Evolutionary conservation across 371 early-diverging fungal genomes (phyloP).

Genomic region (Haplosporangium sp.): DNA sequence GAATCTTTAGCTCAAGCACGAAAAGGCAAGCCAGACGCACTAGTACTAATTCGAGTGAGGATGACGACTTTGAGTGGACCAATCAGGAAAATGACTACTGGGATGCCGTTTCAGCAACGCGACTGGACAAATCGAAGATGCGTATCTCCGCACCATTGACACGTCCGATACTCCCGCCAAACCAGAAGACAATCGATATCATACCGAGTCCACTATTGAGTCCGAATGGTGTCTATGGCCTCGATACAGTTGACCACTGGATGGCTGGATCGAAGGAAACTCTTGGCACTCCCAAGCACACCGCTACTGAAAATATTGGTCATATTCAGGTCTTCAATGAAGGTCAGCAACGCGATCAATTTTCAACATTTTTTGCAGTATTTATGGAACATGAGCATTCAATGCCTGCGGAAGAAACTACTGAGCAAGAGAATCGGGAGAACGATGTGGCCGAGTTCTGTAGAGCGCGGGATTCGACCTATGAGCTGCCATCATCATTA

Average conservation of each 20-base stretch:
- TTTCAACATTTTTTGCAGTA: too few species aligned
- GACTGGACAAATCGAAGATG: slow-evolving; percentile 4
- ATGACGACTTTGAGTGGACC: slow-evolving; percentile 32
- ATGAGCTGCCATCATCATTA: too few species aligned
- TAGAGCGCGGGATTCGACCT: too few species aligned
- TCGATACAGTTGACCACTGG: slow-evolving; percentile 26
- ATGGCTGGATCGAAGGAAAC: slow-evolving; percentile 3
- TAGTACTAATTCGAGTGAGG: slow-evolving; percentile 28
- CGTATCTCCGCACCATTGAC: slow-evolving; percentile 25
- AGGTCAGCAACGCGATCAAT: too few species aligned
- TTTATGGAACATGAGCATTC: too few species aligned
- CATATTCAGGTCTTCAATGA: too few species aligned
- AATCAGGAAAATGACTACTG: background rate
- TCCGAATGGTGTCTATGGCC: slow-evolving; percentile 21
- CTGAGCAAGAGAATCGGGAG: too few species aligned
- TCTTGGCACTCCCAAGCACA: background rate
- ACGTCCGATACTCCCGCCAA: slow-evolving; percentile 20
- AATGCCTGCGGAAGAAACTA: too few species aligned
- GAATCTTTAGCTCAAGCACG: slow-evolving; percentile 25
- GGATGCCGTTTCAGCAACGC: background rate
- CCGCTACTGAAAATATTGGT: too few species aligned
- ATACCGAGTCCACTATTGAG: slow-evolving; percentile 12
- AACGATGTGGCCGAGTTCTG: too few species aligned
- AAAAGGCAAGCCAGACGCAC: slow-evolving; percentile 14
- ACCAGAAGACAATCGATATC: slow-evolving; percentile 23